Base-by-base conservation (phyloP, 106 monocot species). In the Dendrobium officinale region DNA sequence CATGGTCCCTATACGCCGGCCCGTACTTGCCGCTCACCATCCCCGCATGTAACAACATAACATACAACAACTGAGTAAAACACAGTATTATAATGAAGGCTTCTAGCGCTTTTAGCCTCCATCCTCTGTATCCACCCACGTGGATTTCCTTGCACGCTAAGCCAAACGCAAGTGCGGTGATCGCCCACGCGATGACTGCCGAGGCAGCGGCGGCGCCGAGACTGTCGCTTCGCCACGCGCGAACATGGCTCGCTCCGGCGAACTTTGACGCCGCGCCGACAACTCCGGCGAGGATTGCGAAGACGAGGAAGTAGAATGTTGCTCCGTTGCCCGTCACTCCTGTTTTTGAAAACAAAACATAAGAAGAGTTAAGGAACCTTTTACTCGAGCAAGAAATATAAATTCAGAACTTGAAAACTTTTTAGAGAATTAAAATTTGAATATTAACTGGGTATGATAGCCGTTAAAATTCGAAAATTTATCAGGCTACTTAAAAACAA, bases 71-170 rank as follows among this genome's bases (percentile, higher is more conserved):
- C 85, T 95, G 90, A 1, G 91, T 95, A 83, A 89, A 83, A 6
- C 73, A 58, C 56, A 91, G 42, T n/a, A 95, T 89, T 55, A 92
- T 88, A 7, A 93, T 80, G 79, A 89, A 82, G 18, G 89, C 95
- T 79, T 95, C 95, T 18, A 95, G 33, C 6, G 80, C 84, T 78
- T 80, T 82, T 48, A 91, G 88, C 66, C 91, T 83, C 92, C 91
- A 89, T 0, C 95, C 91, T 59, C 95, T 84, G 77, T 86, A 33
- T 41, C 92, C 95, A 68, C 95, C 90, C 4, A 92, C 6, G 26
- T 79, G 48, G 17, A 95, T 95, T 86, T 95, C 92, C 85, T 95
- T 92, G 87, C 95, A 91, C 22, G 95, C 95, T 81, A 92, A 47
- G 89, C 90, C 91, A 43, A 96, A 90, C n/a, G 93, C 91, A 17